Evolutionary conservation across 139 green algal genomes (phyloP).

Genomic region (Monoraphidium neglectum): DNA sequence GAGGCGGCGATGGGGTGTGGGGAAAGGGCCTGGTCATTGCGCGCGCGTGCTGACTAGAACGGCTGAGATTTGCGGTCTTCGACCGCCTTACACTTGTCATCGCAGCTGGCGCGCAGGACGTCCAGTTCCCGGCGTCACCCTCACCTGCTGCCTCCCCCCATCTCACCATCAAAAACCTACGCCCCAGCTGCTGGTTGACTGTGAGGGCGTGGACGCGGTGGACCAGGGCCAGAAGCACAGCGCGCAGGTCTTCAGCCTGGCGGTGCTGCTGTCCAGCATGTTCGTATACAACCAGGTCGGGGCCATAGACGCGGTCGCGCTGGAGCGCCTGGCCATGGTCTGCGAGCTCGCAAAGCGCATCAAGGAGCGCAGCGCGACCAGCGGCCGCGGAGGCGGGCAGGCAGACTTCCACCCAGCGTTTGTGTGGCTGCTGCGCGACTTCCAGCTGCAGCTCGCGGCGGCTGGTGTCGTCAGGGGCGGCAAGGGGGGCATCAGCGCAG

Average conservation of each 20-base stretch:
- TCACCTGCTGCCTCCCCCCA: not conserved
- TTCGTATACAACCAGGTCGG: slow-evolving; percentile 88
- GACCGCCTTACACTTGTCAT: too few relatives aligned
- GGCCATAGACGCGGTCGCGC: slow-evolving; percentile 88
- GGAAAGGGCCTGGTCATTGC: too few relatives aligned
- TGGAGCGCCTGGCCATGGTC: slow-evolving; percentile 93
- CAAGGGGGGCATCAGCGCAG: slow-evolving; percentile 41
- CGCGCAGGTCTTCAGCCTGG: slow-evolving; percentile 93
- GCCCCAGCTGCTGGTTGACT: slow-evolving; percentile 83
- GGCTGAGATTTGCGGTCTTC: too few relatives aligned
- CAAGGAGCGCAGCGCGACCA: slow-evolving; percentile 14
- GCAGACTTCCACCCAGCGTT: slow-evolving; percentile 84
- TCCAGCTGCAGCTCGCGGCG: slow-evolving; percentile 86
- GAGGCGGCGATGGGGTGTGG: too few relatives aligned
- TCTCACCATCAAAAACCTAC: not conserved
- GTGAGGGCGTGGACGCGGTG: slow-evolving; percentile 91
- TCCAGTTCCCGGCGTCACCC: too few relatives aligned
- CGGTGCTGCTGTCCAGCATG: slow-evolving; percentile 88
- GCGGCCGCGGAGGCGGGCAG: slow-evolving; percentile 28
- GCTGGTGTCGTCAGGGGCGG: slow-evolving; percentile 60
- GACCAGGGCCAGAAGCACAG: slow-evolving; percentile 82
- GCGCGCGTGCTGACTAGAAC: too few relatives aligned
- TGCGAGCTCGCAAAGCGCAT: slow-evolving; percentile 91
- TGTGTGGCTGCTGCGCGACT: slow-evolving; percentile 95
- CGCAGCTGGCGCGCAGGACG: too few relatives aligned